Conservation (phyloP, 2,329 filamentous ascomycete species). For the Nemania sp. region DNA sequence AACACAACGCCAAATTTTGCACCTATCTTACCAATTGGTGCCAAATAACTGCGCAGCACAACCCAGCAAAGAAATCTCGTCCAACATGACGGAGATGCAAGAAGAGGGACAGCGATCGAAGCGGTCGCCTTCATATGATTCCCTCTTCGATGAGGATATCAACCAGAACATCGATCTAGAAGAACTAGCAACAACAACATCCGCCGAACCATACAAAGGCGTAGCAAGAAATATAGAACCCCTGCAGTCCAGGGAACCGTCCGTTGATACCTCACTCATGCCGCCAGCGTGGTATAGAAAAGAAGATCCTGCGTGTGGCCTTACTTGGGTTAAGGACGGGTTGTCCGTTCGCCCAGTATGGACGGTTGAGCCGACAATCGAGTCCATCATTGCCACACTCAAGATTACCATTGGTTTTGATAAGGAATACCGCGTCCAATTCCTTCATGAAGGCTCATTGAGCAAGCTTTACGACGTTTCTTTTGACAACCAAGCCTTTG, state of each 20-base stretch:
- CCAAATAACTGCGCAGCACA: too few relatives aligned
- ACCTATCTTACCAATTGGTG: too few relatives aligned
- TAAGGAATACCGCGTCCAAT: slow-evolving; percentile 39
- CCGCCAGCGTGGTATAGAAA: neutral
- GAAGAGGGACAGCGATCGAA: neutral
- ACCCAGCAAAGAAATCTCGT: neutral
- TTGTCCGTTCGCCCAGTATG: slow-evolving; percentile 36
- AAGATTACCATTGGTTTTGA: slow-evolving; percentile 29
- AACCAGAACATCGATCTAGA: neutral
- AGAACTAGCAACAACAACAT: neutral
- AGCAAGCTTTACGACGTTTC: slow-evolving; percentile 46
- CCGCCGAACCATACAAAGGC: neutral
- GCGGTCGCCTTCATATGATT: slow-evolving; percentile 25
- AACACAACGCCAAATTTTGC: too few relatives aligned
- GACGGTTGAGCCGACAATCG: slow-evolving; percentile 41
- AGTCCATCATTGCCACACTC: slow-evolving; percentile 44
- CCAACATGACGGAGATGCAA: neutral
- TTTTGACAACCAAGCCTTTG: slow-evolving; percentile 48
- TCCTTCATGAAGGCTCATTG: slow-evolving; percentile 41
- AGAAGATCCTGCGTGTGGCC: slow-evolving; percentile 29
- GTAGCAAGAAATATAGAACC: neutral
- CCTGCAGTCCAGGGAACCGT: too few relatives aligned
- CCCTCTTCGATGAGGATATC: slow-evolving; percentile 15
- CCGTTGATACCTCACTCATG: neutral
- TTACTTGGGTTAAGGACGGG: slow-evolving; percentile 36